Evolutionary conservation across 208 protist species (phyloP), one percentile per base, ranked within the genome.

Genomic region (Trypanosomatidae sp.): DNA sequence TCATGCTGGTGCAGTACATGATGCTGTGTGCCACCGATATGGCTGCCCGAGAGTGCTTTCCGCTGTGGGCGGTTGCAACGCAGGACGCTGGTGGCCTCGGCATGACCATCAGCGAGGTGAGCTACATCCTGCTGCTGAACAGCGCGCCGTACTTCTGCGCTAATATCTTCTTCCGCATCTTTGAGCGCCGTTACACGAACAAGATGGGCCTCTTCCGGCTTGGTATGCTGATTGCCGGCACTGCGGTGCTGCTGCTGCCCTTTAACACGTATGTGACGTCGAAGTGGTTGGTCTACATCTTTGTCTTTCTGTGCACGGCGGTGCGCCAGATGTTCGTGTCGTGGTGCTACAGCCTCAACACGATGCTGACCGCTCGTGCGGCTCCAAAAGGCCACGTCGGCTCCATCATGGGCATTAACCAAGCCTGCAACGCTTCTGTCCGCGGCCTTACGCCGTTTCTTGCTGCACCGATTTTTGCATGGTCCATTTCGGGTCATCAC

Each of bases 261-360:
- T n/a, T n/a, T n/a, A n/a, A n/a, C n/a, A n/a, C n/a, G n/a, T n/a
- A n/a, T n/a, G n/a, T n/a, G n/a, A n/a, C n/a, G n/a, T n/a, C n/a
- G n/a, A n/a, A n/a, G 4, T 62, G 80, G 10, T 66, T 58, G 36
- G 74, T 67, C 4, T 79, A 76, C 50, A 4, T 76, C 62, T 4
- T 81, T 0, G 71, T 90, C 2, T 58, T 86, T n/a, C 19, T 85
- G 22, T 82, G 67, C 62, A 78, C 69, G 3, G 68, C 73, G 10
- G 74, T 9, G 30, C 52, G 19, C 71, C 73, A 85, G 41, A 80
- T 88, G 36, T 91, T 84, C 69, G 53, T 41, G 17, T 72, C 81
- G n/a, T 94, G 86, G 83, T 81, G 77, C 53, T 90, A 82, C 83
- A 82, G 79, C 28, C 70, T 91, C 28, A 89, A 83, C 65, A 85